phyloP scores from a whole-genome alignment of 768 basidiomycete genomes.

The Inosperma sp. region DNA sequence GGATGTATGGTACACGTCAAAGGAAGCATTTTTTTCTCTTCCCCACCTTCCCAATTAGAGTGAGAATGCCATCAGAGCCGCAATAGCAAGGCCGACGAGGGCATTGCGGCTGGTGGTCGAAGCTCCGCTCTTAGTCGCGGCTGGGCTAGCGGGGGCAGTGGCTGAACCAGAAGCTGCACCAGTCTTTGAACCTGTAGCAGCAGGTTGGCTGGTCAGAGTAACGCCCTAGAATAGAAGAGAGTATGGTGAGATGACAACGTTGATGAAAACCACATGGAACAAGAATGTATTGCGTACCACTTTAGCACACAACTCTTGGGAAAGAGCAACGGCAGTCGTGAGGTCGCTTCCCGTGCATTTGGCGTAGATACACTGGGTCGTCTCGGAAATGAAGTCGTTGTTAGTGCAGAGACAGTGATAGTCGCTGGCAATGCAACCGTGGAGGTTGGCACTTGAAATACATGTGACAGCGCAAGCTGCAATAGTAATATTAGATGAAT shows the following conservation, averaged over 20 bases:
- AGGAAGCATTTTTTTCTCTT: no score
- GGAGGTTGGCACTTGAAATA: constrained; percentile 39
- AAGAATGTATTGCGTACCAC: constrained; percentile 1
- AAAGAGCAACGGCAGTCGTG: background rate
- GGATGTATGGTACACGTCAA: no score
- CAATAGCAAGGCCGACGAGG: background rate
- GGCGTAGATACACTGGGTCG: background rate
- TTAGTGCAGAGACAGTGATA: background rate
- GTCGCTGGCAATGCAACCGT: constrained; percentile 31
- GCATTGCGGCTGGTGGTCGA: background rate
- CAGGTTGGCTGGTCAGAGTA: background rate
- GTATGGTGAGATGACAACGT: background rate
- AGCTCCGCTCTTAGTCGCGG: background rate
- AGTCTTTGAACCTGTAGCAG: background rate
- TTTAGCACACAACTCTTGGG: background rate
- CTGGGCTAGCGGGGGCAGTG: background rate
- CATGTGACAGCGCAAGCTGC: constrained; percentile 53
- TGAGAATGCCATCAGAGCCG: no score
- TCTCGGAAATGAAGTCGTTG: background rate
- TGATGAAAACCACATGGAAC: background rate
- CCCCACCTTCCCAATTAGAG: no score
- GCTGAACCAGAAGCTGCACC: background rate
- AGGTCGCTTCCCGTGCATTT: background rate
- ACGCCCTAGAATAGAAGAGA: background rate
- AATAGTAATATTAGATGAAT: background rate